These are phyloP conservation scores for Patellifolia procumbens DNA, from an alignment of 179 eudicot genomes.

Conservation along the genomic window DNA sequence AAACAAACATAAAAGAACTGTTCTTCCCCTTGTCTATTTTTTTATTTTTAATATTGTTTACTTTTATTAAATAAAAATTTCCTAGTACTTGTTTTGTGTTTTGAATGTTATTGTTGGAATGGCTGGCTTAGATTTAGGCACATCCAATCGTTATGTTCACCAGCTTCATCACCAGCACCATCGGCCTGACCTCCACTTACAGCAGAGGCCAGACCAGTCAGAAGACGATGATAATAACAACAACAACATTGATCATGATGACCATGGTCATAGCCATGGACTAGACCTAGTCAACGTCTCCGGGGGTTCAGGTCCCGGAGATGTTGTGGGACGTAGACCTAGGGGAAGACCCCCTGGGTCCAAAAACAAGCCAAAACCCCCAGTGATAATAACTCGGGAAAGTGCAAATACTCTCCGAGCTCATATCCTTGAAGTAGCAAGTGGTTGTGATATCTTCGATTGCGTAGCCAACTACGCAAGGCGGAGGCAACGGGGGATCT, in stretches of 20 bases:
- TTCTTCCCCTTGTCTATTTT: conserved; percentile 10
- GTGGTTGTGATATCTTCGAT: conserved; percentile 72
- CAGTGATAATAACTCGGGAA: conserved; percentile 76
- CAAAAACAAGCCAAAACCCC: conserved; percentile 79
- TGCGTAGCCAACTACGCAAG: conserved; percentile 69
- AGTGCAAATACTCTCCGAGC: conserved; percentile 92
- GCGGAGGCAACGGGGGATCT: conserved; percentile 77
- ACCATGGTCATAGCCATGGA: conserved; percentile 8
- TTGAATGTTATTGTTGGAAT: conserved; percentile 41
- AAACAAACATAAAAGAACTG: conserved; percentile 22
- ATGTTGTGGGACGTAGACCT: conserved; percentile 56
- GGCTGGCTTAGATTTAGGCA: conserved; percentile 73
- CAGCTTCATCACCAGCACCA: conserved; percentile 44
- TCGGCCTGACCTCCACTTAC: conserved; percentile 54
- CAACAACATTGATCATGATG: conserved; percentile 25
- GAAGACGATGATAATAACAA: conserved; percentile 36
- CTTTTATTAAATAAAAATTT: conserved; percentile 7
- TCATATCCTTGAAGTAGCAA: conserved; percentile 69
- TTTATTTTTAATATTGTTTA: conserved; percentile 18
- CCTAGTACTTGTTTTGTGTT: conserved; percentile 2
- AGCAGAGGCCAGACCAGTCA: conserved; percentile 30
- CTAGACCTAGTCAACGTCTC: conserved; percentile 32
- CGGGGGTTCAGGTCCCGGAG: conserved; percentile 37
- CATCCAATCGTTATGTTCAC: conserved; percentile 53
- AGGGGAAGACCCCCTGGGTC: conserved; percentile 83